Evolutionary conservation across 1,284 basidiomycete genomes (phyloP), one percentile per base, ranked within the genome.

Genomic region (Mycosarcoma mackinlayi): DNA sequence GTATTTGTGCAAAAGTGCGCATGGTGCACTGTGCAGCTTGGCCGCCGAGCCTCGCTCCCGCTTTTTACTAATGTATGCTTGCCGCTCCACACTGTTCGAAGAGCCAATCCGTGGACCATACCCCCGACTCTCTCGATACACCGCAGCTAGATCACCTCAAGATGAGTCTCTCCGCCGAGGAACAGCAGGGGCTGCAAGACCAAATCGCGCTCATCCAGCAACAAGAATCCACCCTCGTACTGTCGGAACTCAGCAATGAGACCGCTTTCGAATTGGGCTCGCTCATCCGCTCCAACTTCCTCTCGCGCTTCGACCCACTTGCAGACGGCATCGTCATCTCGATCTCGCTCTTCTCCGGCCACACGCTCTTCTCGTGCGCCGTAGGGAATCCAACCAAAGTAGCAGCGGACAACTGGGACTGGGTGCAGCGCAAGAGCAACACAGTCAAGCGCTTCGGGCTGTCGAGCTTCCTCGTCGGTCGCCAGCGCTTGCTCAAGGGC

Each of bases 341-440:
- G 16, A 65, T 77, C 50, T 23, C 57, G 16, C 57, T 72, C 21
- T 68, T 73, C 27, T 63, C 53, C 16, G 75, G 71, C 1, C 67
- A 75, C 24, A 67, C 54, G 0, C 58, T 77, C 21, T 73, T 73
- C 62, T 33, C 63, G 3, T 59, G 45, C 28, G 57, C 75, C 0
- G 67, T 63, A 4, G 75, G 75, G 6, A 45, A 64, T 34, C 52
- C 62, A 6, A 33, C 27, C 16, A 60, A 68, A 16, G 46, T 74
- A 8, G 53, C 40, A 3, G 55, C 62, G 1, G 71, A 70, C 46
- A 77, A 77, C 46, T 70, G 66, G 64, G 62, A 64, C 40, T 77
- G 75, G 75, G 57, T 75, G 11, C 6, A 46, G 9, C 31, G 70
- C 9, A 76, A 77, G 45, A 14, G 18, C 31, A 74, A 75, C 44